Evolutionary conservation across 2,329 filamentous ascomycete species (phyloP).

Genomic region (Fusarium virguliforme): DNA sequence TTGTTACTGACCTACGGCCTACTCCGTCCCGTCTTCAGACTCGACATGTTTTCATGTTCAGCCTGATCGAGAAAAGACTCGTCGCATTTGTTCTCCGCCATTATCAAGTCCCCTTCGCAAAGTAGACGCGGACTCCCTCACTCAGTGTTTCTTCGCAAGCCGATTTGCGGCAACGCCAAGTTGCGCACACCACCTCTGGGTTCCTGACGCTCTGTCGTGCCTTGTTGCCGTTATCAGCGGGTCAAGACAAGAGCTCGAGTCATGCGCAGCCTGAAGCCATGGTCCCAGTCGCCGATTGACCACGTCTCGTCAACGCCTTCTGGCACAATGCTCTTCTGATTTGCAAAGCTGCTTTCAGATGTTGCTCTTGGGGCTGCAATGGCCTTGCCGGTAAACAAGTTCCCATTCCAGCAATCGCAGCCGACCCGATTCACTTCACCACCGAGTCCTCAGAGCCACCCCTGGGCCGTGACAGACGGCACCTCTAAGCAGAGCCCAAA

Average conservation of each 20-base stretch:
- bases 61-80: neutral
- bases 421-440: neutral
- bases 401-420: neutral
- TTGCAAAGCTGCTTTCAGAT: neutral
- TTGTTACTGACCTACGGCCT: neutral
- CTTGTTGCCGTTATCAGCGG: neutral
- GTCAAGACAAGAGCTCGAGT: neutral
- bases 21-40: neutral
- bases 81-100: neutral
- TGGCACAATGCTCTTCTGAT: conserved; percentile 1
- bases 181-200: neutral
- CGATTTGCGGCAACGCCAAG: neutral
- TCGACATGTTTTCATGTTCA: neutral
- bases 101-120: neutral
- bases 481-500: neutral
- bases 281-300: neutral
- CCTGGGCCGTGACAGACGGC: neutral
- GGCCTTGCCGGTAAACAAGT: neutral
- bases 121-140: neutral
- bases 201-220: neutral
- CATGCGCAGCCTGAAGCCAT: neutral
- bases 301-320: neutral
- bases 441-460: neutral
- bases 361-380: neutral
- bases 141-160: neutral